Conservation (phyloP, 179 eudicot genomes). For the Corrigiola litoralis region DNA sequence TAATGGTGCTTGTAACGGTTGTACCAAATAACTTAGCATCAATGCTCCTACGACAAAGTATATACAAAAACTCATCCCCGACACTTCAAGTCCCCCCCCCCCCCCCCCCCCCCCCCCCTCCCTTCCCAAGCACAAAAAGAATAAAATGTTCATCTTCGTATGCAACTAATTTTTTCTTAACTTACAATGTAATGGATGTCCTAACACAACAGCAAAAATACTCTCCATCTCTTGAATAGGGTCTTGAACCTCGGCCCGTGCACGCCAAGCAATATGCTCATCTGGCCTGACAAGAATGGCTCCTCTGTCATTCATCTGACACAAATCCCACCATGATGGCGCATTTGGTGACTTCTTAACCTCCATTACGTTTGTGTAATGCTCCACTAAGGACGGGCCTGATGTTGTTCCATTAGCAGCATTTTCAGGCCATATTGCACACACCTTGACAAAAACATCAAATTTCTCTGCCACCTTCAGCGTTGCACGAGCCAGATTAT, state of each 20-base stretch:
- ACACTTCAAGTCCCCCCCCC: too few relatives aligned
- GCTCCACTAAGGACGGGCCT: constrained; percentile 35
- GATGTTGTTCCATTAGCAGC: constrained; percentile 26
- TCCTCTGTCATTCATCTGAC: constrained; percentile 68
- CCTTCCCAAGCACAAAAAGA: too few relatives aligned
- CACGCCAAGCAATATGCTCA: constrained; percentile 88
- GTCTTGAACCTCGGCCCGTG: constrained; percentile 39
- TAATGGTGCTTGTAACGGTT: too few relatives aligned
- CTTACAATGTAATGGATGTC: constrained; percentile 17
- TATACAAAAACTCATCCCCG: too few relatives aligned
- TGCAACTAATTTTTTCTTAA: not conserved
- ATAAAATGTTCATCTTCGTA: not conserved
- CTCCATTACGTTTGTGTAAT: constrained; percentile 49
- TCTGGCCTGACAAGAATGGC: constrained; percentile 91
- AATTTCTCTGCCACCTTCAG: constrained; percentile 55
- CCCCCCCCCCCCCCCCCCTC: too few relatives aligned
- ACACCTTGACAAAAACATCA: constrained; percentile 49
- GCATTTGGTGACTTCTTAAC: constrained; percentile 32
- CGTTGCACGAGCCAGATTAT: constrained; percentile 57
- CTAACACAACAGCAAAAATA: constrained; percentile 50
- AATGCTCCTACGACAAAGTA: too few relatives aligned
- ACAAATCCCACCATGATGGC: constrained; percentile 84
- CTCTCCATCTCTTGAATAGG: constrained; percentile 44
- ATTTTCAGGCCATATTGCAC: constrained; percentile 64
- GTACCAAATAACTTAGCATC: too few relatives aligned